phyloP scores from a whole-genome alignment of 2,329 filamentous ascomycete species.

The Pseudogymnoascus pannorum region DNA sequence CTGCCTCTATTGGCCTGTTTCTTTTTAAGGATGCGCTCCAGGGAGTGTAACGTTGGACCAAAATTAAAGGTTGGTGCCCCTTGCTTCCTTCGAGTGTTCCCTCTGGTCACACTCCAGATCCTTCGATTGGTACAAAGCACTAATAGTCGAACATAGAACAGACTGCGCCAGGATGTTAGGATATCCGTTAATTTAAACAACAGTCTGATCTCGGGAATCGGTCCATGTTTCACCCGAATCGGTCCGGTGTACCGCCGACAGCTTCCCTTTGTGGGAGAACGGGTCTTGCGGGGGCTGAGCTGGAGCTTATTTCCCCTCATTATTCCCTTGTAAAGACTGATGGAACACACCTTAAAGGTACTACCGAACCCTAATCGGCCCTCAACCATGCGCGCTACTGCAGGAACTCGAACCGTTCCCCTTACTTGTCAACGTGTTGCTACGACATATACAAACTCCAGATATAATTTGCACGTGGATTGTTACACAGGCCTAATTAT shows the following conservation, averaged over 20 bases:
- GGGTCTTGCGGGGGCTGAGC: not conserved
- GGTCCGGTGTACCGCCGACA: not conserved
- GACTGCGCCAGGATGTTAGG: not conserved
- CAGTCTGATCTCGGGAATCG: not conserved
- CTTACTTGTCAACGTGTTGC: not conserved
- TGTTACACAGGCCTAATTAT: not conserved
- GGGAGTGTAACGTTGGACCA: not conserved
- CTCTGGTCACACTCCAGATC: not conserved
- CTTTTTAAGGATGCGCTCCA: not conserved
- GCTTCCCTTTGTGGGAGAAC: not conserved
- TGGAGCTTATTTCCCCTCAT: not conserved
- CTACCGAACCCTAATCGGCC: slow-evolving; percentile 2
- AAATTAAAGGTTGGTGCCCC: not conserved
- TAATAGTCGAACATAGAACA: not conserved
- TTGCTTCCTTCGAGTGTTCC: not conserved
- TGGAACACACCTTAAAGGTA: not conserved
- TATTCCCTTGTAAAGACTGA: not conserved
- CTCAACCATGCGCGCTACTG: slow-evolving; percentile 4
- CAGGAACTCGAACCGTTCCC: not conserved
- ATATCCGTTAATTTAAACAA: not conserved
- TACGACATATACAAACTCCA: not conserved
- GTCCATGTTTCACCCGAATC: not conserved
- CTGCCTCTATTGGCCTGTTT: not conserved
- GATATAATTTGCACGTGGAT: not conserved
- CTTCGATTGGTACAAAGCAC: not conserved